Evolutionary conservation across 176 grass and related monocot species (phyloP), one percentile per base, ranked within the genome.

Genomic region (Carex scoparia): DNA sequence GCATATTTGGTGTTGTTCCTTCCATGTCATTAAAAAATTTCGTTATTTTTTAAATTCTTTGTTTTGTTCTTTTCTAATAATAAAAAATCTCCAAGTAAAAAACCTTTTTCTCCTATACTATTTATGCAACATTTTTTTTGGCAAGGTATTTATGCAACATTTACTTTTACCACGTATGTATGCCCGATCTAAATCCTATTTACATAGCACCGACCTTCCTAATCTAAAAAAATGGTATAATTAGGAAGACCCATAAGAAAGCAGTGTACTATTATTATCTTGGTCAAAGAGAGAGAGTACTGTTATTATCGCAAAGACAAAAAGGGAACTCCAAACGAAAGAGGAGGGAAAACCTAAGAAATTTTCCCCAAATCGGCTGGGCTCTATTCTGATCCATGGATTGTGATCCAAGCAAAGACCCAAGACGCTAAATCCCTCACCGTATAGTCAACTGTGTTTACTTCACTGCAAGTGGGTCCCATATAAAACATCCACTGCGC

Each of bases 391-490:
- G 65, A 84, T 68, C 82, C 82, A 70, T 33, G 65, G 48, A 72
- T 84, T 72, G 42, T 72, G 42, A 84, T 70, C 63, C 64, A 84
- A 84, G 59, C 81, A 84, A 53, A 3, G 46, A 84, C 16, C 14
- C 4, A 30, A 59, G 2, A 48, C 4, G 10, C 82, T 71, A 30
- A 15, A 30, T 67, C 42, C 10, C 81, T 55, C 42, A n/a, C 4
- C 7, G 16, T 58, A 44, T 72, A 69, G 19, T 65, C 4, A 72
- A 5, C 4, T 1, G 7, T 58, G 53, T 38, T 44, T 1, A 9
- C 7, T 32, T 58, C 14, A 3, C 75, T 56, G 54, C 11, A 58
- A 2, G 1, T 6, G 53, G 44, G 44, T n/a, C 10, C 28, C 18
- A 3, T 79, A 13, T 33, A 5, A 1, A 14, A 14, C 42, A 56